phyloP scores from a whole-genome alignment of 495 filamentous ascomycete genomes.

The Daldinia vernicosa region DNA sequence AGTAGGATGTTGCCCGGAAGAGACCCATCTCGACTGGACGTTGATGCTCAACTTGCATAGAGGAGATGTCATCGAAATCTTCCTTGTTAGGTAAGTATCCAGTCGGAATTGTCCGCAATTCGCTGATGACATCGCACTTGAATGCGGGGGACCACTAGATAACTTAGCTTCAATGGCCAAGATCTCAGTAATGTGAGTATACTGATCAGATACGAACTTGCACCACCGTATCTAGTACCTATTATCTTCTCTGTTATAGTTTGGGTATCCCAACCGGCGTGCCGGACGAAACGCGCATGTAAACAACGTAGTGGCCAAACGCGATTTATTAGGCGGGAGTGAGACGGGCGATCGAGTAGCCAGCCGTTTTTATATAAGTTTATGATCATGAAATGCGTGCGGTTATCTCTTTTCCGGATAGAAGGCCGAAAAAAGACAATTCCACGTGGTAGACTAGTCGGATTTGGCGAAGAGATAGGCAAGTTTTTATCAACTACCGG shows the following conservation, averaged over 20 bases:
- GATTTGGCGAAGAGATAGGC: constrained; percentile 23
- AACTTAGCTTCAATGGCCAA: constrained; percentile 27
- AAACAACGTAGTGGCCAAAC: background rate
- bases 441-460: constrained; percentile 36
- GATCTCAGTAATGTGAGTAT: constrained; percentile 15
- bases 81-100: constrained; percentile 40
- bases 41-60: constrained; percentile 41
- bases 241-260: constrained; percentile 1
- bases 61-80: constrained; percentile 35
- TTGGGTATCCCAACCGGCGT: constrained; percentile 1
- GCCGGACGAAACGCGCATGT: background rate
- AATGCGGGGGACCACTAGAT: constrained; percentile 34
- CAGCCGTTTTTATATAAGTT: constrained; percentile 17
- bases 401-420: constrained; percentile 12
- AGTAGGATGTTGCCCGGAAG: constrained; percentile 4
- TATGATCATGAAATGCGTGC: constrained; percentile 6
- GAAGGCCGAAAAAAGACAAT: constrained; percentile 27
- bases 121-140: constrained; percentile 29
- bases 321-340: background rate
- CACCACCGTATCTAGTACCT: background rate
- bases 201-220: constrained; percentile 17
- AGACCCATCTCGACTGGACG: constrained; percentile 35
- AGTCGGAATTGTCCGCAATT: constrained; percentile 28
- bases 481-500: constrained; percentile 33
- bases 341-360: background rate